phyloP scores from a whole-genome alignment of 2,329 filamentous ascomycete species.

The Graphiopsis chlorocephala region DNA sequence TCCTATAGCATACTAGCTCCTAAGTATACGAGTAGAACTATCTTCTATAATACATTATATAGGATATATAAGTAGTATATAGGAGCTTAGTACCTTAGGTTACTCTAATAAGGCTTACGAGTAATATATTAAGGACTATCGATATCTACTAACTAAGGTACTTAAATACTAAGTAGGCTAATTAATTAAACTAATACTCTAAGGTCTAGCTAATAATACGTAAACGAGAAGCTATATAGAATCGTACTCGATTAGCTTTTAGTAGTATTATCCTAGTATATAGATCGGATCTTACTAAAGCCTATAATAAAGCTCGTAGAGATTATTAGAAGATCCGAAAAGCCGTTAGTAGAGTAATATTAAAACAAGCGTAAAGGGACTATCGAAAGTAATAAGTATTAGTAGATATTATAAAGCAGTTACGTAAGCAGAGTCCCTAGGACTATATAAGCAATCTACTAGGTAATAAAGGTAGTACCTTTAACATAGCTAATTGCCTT shows the following conservation, averaged over 20 bases:
- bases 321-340: not conserved
- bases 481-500: too few species aligned
- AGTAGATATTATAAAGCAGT: not conserved
- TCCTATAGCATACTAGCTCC: constrained; percentile 19
- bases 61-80: constrained; percentile 21
- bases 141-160: too few species aligned
- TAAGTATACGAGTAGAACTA: constrained; percentile 22
- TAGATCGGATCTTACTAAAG: not conserved
- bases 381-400: not conserved
- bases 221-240: too few species aligned
- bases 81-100: constrained; percentile 9
- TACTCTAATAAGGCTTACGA: too few species aligned
- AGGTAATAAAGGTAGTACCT: too few species aligned
- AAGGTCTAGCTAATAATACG: too few species aligned
- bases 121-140: too few species aligned
- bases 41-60: constrained; percentile 19
- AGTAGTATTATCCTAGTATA: not conserved
- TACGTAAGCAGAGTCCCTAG: too few species aligned
- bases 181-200: too few species aligned
- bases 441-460: too few species aligned
- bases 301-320: not conserved
- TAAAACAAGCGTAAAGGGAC: not conserved
- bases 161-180: too few species aligned
- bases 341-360: not conserved
- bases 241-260: not conserved